A percentile compares a stretch with the other conserved stretches of the same genome.
Conservation (phyloP, 805 yeast species). For the Lipomyces spencermartinsiae region DNA sequence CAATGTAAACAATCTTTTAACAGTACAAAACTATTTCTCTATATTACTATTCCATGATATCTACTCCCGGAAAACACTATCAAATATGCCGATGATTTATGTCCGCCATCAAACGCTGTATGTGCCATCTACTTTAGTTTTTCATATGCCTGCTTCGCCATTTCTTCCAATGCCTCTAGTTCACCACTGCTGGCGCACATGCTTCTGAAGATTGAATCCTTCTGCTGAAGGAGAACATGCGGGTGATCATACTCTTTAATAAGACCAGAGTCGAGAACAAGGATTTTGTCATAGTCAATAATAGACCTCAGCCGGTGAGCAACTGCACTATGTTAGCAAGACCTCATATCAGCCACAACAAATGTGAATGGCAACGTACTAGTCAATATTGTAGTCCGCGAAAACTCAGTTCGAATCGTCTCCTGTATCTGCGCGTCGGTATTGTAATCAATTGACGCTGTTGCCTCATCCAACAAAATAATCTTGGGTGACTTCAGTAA, state of each 20-base stretch:
- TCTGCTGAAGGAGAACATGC: slow-evolving; percentile 57
- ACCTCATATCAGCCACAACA: background rate
- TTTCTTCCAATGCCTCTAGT: slow-evolving; percentile 70
- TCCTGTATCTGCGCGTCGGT: slow-evolving; percentile 79
- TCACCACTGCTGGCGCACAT: slow-evolving; percentile 94
- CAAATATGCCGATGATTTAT: too few species aligned
- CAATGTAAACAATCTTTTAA: too few species aligned
- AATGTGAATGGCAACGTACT: slow-evolving; percentile 40
- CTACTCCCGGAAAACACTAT: background rate
- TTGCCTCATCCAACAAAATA: slow-evolving; percentile 80
- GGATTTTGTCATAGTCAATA: slow-evolving; percentile 72
- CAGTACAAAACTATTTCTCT: too few species aligned
- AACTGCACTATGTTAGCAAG: slow-evolving; percentile 43
- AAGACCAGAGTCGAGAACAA: slow-evolving; percentile 81
- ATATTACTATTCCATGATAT: background rate
- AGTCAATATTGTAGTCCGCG: slow-evolving; percentile 74
- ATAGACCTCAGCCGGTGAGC: slow-evolving; percentile 84
- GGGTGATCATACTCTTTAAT: slow-evolving; percentile 78
- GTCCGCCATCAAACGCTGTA: background rate
- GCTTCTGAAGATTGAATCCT: slow-evolving; percentile 63
- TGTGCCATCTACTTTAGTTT: background rate
- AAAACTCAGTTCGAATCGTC: slow-evolving; percentile 72
- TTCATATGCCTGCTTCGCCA: slow-evolving; percentile 60
- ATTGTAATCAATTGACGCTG: slow-evolving; percentile 73
- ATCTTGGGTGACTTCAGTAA: slow-evolving; percentile 72